Percentiles rank a stretch among this genome's conserved stretches.
Conservation (phyloP, 2,329 filamentous ascomycete species). For the Malbranchea zuffiana region DNA sequence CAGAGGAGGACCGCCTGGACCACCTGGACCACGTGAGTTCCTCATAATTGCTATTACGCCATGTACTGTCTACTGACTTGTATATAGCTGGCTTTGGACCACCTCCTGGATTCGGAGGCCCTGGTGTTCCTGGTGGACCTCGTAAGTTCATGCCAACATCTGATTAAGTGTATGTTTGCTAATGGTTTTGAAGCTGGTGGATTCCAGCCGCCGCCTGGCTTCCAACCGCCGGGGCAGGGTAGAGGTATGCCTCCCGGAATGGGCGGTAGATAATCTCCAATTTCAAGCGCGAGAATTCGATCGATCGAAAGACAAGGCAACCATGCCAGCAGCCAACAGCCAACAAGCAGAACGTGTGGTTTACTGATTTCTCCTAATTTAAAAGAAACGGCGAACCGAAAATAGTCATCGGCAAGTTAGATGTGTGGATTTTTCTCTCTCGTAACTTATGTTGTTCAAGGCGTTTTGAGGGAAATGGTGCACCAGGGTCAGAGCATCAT, state of each 20-base stretch:
- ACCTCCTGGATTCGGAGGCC: slow-evolving; percentile 38
- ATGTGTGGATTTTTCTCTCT: too few species aligned
- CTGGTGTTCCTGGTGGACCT: slow-evolving; percentile 30
- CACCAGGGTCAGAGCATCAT: too few species aligned
- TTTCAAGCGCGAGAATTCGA: too few species aligned
- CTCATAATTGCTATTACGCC: slow-evolving; percentile 19
- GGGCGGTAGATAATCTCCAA: slow-evolving; percentile 30
- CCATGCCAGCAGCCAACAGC: too few species aligned
- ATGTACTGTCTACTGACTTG: slow-evolving; percentile 16
- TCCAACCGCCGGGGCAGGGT: slow-evolving; percentile 55
- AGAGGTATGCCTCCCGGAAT: slow-evolving; percentile 44
- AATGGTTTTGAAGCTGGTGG: slow-evolving; percentile 37
- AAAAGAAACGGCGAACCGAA: too few species aligned
- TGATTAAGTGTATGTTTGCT: slow-evolving; percentile 31
- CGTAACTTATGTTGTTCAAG: too few species aligned
- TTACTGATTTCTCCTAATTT: too few species aligned
- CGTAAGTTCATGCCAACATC: slow-evolving; percentile 28
- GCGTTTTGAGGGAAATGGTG: too few species aligned
- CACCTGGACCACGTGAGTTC: slow-evolving; percentile 42
- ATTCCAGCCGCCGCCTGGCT: slow-evolving; percentile 56
- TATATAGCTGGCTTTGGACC: slow-evolving; percentile 37
- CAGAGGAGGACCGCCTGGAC: slow-evolving; percentile 34
- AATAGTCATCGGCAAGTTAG: too few species aligned
- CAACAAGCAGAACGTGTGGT: too few species aligned
- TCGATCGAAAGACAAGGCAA: too few species aligned